A percentile compares a stretch with the other conserved stretches of the same genome.
phyloP scores from a whole-genome alignment of 495 filamentous ascomycete genomes.

The Neurospora hispaniola region DNA sequence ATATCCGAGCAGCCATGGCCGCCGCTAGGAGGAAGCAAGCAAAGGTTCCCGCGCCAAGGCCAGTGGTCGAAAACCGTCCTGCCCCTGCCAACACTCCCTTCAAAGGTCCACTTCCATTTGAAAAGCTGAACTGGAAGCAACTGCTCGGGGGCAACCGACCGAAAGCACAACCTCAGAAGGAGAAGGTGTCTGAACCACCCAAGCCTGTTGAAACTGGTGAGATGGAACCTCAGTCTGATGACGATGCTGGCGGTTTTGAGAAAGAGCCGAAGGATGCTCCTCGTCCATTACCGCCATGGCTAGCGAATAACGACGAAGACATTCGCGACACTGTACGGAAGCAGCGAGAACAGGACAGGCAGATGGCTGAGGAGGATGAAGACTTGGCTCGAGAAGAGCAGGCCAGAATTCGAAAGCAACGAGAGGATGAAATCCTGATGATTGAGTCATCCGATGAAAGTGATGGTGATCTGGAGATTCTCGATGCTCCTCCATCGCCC shows the following conservation, averaged over 20 bases:
- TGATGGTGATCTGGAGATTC: constrained; percentile 45
- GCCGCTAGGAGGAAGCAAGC: constrained; percentile 35
- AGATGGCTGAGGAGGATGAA: constrained; percentile 40
- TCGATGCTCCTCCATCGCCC: constrained; percentile 32
- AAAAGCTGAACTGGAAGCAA: constrained; percentile 63
- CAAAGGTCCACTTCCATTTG: constrained; percentile 79
- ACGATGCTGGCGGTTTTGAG: constrained; percentile 60
- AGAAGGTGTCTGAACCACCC: constrained; percentile 10
- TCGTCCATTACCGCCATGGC: constrained; percentile 77
- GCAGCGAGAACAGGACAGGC: constrained; percentile 31
- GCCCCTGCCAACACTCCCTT: constrained; percentile 42
- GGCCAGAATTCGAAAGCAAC: constrained; percentile 15
- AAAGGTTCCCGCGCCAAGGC: constrained; percentile 10
- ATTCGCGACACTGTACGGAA: constrained; percentile 42
- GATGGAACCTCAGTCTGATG: constrained; percentile 26
- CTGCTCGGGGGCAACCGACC: constrained; percentile 32
- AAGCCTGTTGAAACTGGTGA: constrained; percentile 12
- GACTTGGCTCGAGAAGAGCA: constrained; percentile 42
- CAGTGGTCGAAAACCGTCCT: constrained; percentile 19
- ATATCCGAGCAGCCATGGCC: constrained; percentile 50
- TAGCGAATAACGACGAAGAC: constrained; percentile 43
- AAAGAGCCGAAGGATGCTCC: constrained; percentile 32
- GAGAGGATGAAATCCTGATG: constrained; percentile 27
- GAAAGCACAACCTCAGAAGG: constrained; percentile 29
- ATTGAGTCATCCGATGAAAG: constrained; percentile 36